Evolutionary conservation across 208 protist genomes (phyloP).

Genomic region (Trypanosoma theileri): DNA sequence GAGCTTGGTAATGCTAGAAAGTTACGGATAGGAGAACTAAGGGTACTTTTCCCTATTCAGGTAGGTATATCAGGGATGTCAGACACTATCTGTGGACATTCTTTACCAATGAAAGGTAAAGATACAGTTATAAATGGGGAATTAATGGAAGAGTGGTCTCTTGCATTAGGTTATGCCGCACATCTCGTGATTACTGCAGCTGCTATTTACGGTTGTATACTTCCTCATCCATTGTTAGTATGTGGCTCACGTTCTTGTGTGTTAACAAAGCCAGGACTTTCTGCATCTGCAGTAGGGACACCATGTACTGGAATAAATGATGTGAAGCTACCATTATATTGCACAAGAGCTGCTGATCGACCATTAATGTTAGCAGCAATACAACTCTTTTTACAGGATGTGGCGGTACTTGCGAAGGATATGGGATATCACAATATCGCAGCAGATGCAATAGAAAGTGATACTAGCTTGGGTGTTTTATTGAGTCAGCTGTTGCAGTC

Average conservation of each 20-base stretch:
- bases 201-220: conserved; percentile 49
- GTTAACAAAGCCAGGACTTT: conserved; percentile 15
- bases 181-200: conserved; percentile 55
- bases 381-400: conserved; percentile 40
- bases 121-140: conserved; percentile 23
- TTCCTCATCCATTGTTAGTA: conserved; percentile 63
- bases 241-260: conserved; percentile 26
- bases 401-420: conserved; percentile 31
- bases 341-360: conserved; percentile 33
- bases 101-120: conserved; percentile 5
- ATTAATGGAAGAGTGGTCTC: conserved; percentile 48
- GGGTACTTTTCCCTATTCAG: conserved; percentile 28
- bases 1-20: conserved; percentile 32
- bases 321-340: conserved; percentile 44
- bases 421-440: conserved; percentile 47
- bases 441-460: not conserved
- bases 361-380: conserved; percentile 55
- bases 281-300: conserved; percentile 23
- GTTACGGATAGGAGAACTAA: conserved; percentile 26
- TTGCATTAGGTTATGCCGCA: conserved; percentile 52
- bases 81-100: conserved; percentile 19
- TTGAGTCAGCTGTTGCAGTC: conserved; percentile 35
- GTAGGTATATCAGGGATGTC: not conserved
- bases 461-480: conserved; percentile 42
- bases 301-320: conserved; percentile 30